Evolutionary conservation across 805 yeast species (phyloP), one percentile per base, ranked within the genome.

Genomic region (Maudiozyma pseudohumilis): DNA sequence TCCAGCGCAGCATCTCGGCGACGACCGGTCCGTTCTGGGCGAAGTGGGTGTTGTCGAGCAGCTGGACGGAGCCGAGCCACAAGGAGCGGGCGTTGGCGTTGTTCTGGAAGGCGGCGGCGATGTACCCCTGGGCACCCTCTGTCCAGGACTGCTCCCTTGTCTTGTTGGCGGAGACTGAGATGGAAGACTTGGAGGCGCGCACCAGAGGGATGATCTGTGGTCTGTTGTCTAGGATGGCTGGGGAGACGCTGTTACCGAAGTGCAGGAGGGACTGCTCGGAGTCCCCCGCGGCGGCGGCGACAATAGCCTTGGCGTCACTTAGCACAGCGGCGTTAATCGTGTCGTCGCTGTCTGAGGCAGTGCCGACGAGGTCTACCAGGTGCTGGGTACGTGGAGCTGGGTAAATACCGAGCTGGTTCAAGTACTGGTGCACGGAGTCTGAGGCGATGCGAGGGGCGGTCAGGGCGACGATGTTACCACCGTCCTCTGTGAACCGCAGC

Each of bases 101-200:
- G 34, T 80, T 80, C 65, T 92, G 99, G 50, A 85, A 72, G 1
- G 77, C 92, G 8, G 75, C 94, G 17, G 77, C 74, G 36, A 83
- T 56, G 56, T 66, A 79, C 4, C 85, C 87, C 62, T 88, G 94
- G 30, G 76, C 66, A 22, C 96, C 96, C 25, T 77, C 65, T 11
- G 83, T 75, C 95, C 95, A 88, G 3, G 77, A 47, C n/a, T 6
- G 12, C 21, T 65, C 69, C 72, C 88, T 89, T 2, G 32, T 81
- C 5, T 75, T 47, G 20, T 67, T 67, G 29, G 69, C 59, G n/a
- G 65, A 60, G n/a, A n/a, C n/a, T 48, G 84, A 70, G 53, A 72
- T 72, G 3, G 89, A 73, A 2, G 88, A 75, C 35, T 69, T 64
- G 20, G 87, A 68, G 3, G 87, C 83, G 43, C 65, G 66, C 29